phyloP scores from a whole-genome alignment of 2,329 filamentous ascomycete genomes.

The Hyphodiscus sp. region DNA sequence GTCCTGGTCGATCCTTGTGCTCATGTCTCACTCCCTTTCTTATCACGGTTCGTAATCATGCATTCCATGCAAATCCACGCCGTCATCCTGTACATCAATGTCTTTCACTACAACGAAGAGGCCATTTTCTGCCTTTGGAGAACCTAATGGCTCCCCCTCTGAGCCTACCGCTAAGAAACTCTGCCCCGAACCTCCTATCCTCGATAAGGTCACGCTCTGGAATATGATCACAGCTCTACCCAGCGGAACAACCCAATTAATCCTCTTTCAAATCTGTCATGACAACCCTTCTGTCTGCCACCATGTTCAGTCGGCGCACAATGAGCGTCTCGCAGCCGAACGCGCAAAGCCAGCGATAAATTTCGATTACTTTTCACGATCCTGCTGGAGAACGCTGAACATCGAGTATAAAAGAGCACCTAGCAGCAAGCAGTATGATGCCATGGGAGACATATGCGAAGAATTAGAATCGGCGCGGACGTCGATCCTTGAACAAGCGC shows the following conservation, averaged over 20 bases:
- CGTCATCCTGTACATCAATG: neutral
- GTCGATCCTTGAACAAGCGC: slow-evolving; percentile 9
- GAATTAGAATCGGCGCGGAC: slow-evolving; percentile 2
- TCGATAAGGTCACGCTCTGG: neutral
- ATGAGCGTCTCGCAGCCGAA: slow-evolving; percentile 3
- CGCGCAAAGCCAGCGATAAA: slow-evolving; percentile 6
- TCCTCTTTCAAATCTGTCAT: slow-evolving; percentile 2
- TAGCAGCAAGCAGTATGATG: slow-evolving; percentile 7
- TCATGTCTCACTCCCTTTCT: neutral
- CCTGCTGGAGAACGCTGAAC: slow-evolving; percentile 11
- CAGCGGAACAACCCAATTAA: neutral
- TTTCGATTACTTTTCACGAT: slow-evolving; percentile 9
- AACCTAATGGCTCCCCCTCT: neutral
- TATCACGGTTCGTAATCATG: neutral
- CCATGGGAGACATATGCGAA: slow-evolving; percentile 5
- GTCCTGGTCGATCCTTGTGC: too few relatives aligned
- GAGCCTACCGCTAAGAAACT: neutral
- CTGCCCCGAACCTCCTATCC: neutral
- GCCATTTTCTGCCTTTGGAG: neutral
- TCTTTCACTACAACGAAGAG: neutral
- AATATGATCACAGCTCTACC: neutral
- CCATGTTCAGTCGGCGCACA: slow-evolving; percentile 3
- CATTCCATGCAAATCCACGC: neutral
- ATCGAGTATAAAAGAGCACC: slow-evolving; percentile 5
- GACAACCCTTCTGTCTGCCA: neutral